Conservation (phyloP, 345 rosid species). For the Pugionium dolabratum region DNA sequence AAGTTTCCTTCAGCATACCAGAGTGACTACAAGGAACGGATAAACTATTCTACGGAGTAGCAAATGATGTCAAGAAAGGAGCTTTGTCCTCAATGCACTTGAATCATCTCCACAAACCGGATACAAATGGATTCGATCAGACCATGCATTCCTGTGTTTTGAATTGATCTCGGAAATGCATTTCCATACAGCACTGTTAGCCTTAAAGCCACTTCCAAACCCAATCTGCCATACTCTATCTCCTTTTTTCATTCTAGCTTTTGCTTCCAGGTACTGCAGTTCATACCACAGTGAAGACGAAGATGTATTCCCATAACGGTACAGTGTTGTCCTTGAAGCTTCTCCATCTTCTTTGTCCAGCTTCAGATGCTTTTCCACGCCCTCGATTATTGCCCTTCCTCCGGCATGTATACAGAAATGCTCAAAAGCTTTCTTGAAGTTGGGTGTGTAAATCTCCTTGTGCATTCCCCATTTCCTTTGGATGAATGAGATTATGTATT, state of each 20-base stretch:
- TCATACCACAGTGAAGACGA: constrained; percentile 77
- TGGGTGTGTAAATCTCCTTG: constrained; percentile 44
- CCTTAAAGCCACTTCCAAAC: constrained; percentile 74
- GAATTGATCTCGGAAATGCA: constrained; percentile 48
- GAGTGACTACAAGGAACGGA: constrained; percentile 23
- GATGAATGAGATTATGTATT: constrained; percentile 41
- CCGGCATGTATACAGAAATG: constrained; percentile 73
- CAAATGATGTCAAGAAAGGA: constrained; percentile 29
- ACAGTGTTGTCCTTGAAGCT: constrained; percentile 62
- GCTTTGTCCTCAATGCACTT: constrained; percentile 10
- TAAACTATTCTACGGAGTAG: constrained; percentile 30
- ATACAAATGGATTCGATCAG: constrained; percentile 52
- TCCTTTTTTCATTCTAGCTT: constrained; percentile 57
- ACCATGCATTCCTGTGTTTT: constrained; percentile 54
- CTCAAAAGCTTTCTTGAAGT: constrained; percentile 60
- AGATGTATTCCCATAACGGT: constrained; percentile 67
- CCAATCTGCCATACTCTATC: constrained; percentile 61
- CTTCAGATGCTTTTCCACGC: constrained; percentile 55
- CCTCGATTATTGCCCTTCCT: constrained; percentile 58
- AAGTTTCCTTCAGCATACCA: constrained; percentile 26
- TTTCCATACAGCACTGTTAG: constrained; percentile 67
- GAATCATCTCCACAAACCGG: constrained; percentile 43
- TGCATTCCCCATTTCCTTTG: constrained; percentile 32
- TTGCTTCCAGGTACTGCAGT: constrained; percentile 61
- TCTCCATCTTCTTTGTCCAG: constrained; percentile 59